A percentile compares a stretch with the other conserved stretches of the same genome.
phyloP scores from a whole-genome alignment of 768 basidiomycete genomes.

The Paxillus involutus region DNA sequence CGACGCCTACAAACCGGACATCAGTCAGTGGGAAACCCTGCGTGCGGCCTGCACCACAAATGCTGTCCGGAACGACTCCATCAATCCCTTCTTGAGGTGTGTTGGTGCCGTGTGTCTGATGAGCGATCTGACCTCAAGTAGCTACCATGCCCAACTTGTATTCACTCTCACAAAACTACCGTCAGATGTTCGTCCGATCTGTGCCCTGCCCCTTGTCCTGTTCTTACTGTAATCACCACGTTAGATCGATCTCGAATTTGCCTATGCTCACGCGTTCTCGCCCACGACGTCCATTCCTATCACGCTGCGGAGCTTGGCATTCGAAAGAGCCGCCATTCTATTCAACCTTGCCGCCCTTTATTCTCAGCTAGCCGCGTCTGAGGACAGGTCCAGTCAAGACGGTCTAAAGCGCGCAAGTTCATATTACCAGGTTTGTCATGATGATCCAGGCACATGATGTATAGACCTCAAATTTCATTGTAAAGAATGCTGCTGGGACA shows the following conservation, averaged over 20 bases:
- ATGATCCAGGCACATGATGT: conserved; percentile 9
- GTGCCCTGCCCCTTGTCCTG: conserved; percentile 5
- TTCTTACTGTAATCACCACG: conserved; percentile 7
- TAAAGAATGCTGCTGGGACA: conserved; percentile 69
- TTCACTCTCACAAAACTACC: conserved; percentile 87
- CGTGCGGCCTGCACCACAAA: conserved; percentile 58
- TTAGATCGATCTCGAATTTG: conserved; percentile 69
- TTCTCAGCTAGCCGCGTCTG: conserved; percentile 70
- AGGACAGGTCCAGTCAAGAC: conserved; percentile 70
- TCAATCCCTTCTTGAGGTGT: conserved; percentile 57
- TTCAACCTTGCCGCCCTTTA: conserved; percentile 90
- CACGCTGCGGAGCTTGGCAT: conserved; percentile 70
- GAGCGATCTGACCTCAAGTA: conserved; percentile 30
- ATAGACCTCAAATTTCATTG: conserved; percentile 1
- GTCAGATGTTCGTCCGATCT: conserved; percentile 51
- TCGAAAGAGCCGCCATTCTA: conserved; percentile 75
- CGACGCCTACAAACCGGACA: conserved; percentile 80
- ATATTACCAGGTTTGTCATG: conserved; percentile 60
- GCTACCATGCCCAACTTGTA: conserved; percentile 89
- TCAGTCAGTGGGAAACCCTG: conserved; percentile 66
- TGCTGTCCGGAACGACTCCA: conserved; percentile 52
- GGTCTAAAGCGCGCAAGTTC: conserved; percentile 80
- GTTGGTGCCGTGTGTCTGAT: conserved; percentile 23
- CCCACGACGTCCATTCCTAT: conserved; percentile 50
- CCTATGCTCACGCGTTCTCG: conserved; percentile 75